A percentile compares a stretch with the other conserved stretches of the same genome.
phyloP scores from a whole-genome alignment of 179 eudicot species.

The Beta lomatogona region DNA sequence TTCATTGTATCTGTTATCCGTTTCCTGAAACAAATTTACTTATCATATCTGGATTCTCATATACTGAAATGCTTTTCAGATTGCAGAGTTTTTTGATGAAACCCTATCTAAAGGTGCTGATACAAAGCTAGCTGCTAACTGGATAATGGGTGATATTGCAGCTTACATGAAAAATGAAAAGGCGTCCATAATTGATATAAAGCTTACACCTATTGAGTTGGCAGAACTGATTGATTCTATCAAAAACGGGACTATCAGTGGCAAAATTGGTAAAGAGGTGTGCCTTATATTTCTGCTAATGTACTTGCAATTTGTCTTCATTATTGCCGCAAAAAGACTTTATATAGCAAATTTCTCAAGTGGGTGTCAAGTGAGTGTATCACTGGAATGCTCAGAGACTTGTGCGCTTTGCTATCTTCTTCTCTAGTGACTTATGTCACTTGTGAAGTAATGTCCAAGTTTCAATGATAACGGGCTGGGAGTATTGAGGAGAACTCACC shows the following conservation, averaged over 20 bases:
- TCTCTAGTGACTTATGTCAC: neutral
- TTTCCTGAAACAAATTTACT: neutral
- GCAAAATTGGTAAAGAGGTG: slow-evolving; percentile 97
- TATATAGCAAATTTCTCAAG: neutral
- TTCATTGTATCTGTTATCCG: neutral
- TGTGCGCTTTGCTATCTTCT: neutral
- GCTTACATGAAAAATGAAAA: slow-evolving; percentile 86
- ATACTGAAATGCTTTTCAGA: slow-evolving; percentile 44
- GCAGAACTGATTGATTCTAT: slow-evolving; percentile 84
- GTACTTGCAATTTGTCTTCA: neutral
- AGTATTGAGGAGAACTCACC: neutral
- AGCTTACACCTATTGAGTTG: slow-evolving; percentile 76
- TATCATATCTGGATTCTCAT: neutral
- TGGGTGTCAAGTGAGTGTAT: neutral
- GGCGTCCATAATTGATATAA: slow-evolving; percentile 64
- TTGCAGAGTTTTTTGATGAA: slow-evolving; percentile 87
- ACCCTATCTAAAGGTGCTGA: slow-evolving; percentile 76
- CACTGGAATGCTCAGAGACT: neutral
- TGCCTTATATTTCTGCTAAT: slow-evolving; percentile 9
- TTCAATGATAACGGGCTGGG: neutral
- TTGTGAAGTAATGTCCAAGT: neutral
- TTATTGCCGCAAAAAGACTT: neutral
- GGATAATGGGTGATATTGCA: slow-evolving; percentile 98
- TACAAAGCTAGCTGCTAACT: slow-evolving; percentile 86
- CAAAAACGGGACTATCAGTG: slow-evolving; percentile 80